These are phyloP conservation scores for Suhomyces chickasaworum DNA, from an alignment of 1,139 yeast genomes.

Conservation along the genomic window DNA sequence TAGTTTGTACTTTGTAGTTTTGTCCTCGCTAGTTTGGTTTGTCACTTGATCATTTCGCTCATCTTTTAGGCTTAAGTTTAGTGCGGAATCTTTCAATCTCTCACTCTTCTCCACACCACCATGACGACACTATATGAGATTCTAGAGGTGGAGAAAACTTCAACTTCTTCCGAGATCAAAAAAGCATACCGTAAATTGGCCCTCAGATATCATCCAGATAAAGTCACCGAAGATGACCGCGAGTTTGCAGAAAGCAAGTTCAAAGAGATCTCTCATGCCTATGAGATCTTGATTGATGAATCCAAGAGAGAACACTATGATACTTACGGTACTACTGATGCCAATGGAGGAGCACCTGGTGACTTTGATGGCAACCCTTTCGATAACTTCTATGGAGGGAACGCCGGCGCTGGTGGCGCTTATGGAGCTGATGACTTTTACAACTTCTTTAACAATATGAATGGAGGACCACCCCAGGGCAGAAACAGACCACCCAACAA, in stretches of 20 bases:
- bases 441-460: slow-evolving; percentile 61
- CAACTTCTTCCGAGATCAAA: slow-evolving; percentile 66
- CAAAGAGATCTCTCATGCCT: slow-evolving; percentile 77
- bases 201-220: slow-evolving; percentile 77
- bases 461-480: slow-evolving; percentile 26
- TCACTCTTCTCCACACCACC: slow-evolving; percentile 3
- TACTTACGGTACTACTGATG: slow-evolving; percentile 51
- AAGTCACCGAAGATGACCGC: slow-evolving; percentile 66
- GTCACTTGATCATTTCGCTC: not conserved
- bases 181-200: slow-evolving; percentile 79
- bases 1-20: too few species aligned
- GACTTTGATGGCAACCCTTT: slow-evolving; percentile 41
- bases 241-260: slow-evolving; percentile 69
- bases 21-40: too few species aligned
- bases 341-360: slow-evolving; percentile 22
- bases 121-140: slow-evolving; percentile 52
- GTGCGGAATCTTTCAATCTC: not conserved
- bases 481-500: slow-evolving; percentile 20
- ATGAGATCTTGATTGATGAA: slow-evolving; percentile 72
- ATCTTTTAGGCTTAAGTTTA: not conserved
- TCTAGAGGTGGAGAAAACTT: slow-evolving; percentile 64
- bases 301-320: slow-evolving; percentile 58
- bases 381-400: slow-evolving; percentile 38
- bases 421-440: slow-evolving; percentile 70
- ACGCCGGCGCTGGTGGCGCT: slow-evolving; percentile 33